Conservation (phyloP, 148 eudicot species). For the Spergularia bocconei region DNA sequence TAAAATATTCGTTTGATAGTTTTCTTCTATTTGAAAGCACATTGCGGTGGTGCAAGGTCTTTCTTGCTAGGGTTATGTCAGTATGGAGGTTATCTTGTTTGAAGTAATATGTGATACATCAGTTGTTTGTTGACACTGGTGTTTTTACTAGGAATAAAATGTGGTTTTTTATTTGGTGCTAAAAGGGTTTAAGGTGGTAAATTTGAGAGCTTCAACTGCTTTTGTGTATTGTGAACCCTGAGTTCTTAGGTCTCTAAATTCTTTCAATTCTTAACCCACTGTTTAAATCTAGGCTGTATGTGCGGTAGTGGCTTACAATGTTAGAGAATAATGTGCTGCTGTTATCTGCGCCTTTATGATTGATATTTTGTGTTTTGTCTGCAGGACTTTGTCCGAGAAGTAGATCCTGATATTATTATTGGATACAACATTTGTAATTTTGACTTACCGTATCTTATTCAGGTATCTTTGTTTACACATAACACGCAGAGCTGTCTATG, state of each 20-base stretch:
- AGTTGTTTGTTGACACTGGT: neutral
- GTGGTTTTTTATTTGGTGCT: neutral
- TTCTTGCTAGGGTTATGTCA: neutral
- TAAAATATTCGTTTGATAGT: neutral
- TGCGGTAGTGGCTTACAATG: neutral
- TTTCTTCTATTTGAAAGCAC: neutral
- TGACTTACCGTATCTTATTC: slow-evolving; percentile 95
- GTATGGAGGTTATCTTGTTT: neutral
- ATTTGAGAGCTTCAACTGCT: neutral
- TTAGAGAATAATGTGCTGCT: neutral
- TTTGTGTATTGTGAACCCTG: neutral
- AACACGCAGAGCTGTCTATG: neutral
- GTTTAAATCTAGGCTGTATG: neutral
- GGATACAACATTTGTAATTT: slow-evolving; percentile 99
- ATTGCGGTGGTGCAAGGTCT: neutral
- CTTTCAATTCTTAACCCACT: neutral
- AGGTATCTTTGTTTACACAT: slow-evolving; percentile 41
- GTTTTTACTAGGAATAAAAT: neutral
- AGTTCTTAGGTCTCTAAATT: neutral
- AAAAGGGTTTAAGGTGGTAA: neutral
- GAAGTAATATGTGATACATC: neutral
- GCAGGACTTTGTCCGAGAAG: slow-evolving; percentile 90
- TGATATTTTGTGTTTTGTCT: slow-evolving; percentile 14
- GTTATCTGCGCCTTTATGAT: neutral
- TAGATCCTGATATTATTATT: slow-evolving; percentile 95